Base-by-base conservation (phyloP, 2,329 filamentous ascomycete genomes). In the Aspergillus pseudoterreus region DNA sequence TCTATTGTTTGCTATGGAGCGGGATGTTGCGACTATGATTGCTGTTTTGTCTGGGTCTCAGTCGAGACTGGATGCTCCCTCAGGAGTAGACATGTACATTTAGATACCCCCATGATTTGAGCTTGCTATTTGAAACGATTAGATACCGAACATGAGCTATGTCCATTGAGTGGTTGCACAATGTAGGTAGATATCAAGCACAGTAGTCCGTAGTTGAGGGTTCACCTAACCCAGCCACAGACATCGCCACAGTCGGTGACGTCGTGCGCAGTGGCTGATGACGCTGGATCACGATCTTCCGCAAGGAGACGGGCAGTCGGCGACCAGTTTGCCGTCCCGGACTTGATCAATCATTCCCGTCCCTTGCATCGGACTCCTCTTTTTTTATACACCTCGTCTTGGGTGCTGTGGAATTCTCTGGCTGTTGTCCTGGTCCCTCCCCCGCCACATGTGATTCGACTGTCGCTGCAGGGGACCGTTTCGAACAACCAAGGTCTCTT, bases 71-170 rank as follows among this genome's bases (percentile, higher is more conserved):
- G 39, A 42, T n/a, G 35, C 42, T 30, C 42, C 21, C 8, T 10
- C 27, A 14, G 42, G 21, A 14, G 24, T 22, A 24, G 42, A 22
- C 53, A 51, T 65, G 61, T 66, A 64, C 54, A 59, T 59, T 64
- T 66, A 68, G 65, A 68, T 68, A 68, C 65, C 65, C 27, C 65
- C 55, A 59, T 62, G 52, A 57, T 58, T 51, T 42, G 39, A 19
- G 15, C 17, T 42, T 42, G 35, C 19, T 17, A 42, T 42, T 42
- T 42, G 39, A 11, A 9, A 30, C 8, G 27, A 30, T 30, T 30
- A 30, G 27, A 30, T 30, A 30, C 27, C 27, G 27, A 30, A 30
- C 27, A 30, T 30, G 27, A 30, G 27, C 27, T 30, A 30, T 30
- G 27, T 30, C 27, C 8, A 11, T 30, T 30, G 27, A 30, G 27